Conservation (phyloP, 768 basidiomycete species). For the Calocybe cyanea region DNA sequence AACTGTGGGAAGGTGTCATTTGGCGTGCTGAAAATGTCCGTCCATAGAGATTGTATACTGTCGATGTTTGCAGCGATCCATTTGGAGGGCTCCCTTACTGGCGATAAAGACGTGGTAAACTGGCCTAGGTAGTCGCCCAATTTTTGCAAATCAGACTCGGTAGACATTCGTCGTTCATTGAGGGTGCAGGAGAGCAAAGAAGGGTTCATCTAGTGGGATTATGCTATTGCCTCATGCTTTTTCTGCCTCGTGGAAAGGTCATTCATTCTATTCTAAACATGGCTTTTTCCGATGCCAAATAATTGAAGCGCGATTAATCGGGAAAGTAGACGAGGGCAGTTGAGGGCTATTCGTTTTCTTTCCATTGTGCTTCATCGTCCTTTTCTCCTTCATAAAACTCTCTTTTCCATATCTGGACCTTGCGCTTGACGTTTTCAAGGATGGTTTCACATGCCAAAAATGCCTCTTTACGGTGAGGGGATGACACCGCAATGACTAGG, state of each 20-base stretch:
- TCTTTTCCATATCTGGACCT: conserved; percentile 88
- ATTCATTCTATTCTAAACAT: not conserved
- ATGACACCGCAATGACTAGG: conserved; percentile 74
- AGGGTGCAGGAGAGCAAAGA: too few relatives aligned
- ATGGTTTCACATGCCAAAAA: conserved; percentile 78
- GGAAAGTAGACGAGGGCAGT: not conserved
- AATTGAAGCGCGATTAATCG: not conserved
- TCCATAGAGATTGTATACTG: conserved; percentile 3
- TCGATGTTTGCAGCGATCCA: conserved; percentile 9
- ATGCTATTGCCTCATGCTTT: not conserved
- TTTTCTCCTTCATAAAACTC: conserved; percentile 77
- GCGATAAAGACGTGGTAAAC: not conserved
- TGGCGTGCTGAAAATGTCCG: not conserved
- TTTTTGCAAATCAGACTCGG: conserved; percentile 1
- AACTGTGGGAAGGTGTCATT: not conserved
- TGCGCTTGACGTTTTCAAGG: conserved; percentile 81
- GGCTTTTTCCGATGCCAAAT: not conserved
- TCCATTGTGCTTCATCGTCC: conserved; percentile 66
- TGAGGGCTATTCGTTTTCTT: conserved; percentile 46
- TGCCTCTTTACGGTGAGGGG: conserved; percentile 79
- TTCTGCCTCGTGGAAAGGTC: conserved; percentile 4
- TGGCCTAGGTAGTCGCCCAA: conserved; percentile 3
- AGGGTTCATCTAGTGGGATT: too few relatives aligned
- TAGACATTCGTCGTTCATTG: too few relatives aligned
- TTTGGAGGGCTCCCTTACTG: conserved; percentile 3